Base-by-base conservation (phyloP, 2,329 filamentous ascomycete genomes). In the Ophiostoma himal-ulmi region DNA sequence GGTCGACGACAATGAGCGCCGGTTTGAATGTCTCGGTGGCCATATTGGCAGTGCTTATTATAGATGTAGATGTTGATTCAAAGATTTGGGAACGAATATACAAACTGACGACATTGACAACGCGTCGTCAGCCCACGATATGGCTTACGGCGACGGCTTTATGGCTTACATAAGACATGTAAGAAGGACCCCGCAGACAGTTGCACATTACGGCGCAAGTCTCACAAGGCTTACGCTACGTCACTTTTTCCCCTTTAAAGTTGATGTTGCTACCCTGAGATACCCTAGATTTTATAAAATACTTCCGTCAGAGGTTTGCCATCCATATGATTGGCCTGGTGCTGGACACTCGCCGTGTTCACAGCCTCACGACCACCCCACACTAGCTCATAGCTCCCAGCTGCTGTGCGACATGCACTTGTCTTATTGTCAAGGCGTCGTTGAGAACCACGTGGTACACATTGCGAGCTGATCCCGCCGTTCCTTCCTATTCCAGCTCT, bases 1-100 rank as follows among this genome's bases (percentile, higher is more conserved):
- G 85, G 79, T 97, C 94, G 69, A 97, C 90, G 13, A 97, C 85
- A 67, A 97, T 80, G 34, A 88, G 80, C 2, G 85, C 85, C 3
- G 86, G 83, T 68, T 77, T 81, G 72, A 85, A 85, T 36, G 13
- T 36, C 2, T 36, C 5, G 8, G 57, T 64, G 14, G 26, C 13
- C 57, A 64, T 64, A 6, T 36, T 64, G 10, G 14, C 4, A 37
- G 17, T 37, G 6, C 7, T n/a, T 37, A 20, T n/a, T 6, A 10
- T 10, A 37, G 22, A 6, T 26, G 10, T 2, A 3, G 17, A 17
- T 6, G 34, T 13, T 22, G 52, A 11, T 11, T 26, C 20, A 17
- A 10, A 26, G 4, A 26, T 26, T 26, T 22, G 22, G 22, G n/a
- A 34, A 6, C 13, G 14, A 20, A 0, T 30, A 30, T 34, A 3